Evolutionary conservation across 2,329 filamentous ascomycete species (phyloP).

Genomic region (Chalara sp.): DNA sequence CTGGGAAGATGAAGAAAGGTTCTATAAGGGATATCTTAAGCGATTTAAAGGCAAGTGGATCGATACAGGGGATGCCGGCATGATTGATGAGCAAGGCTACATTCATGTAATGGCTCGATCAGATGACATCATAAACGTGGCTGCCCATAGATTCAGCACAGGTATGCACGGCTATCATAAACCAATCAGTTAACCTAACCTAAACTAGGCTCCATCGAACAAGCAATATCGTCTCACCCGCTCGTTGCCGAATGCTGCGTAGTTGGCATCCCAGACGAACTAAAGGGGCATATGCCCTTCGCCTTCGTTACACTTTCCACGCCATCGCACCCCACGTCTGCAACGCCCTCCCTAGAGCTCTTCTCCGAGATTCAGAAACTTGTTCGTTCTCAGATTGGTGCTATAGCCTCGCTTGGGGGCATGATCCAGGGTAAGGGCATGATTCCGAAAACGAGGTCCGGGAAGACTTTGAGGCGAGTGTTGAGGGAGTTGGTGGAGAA

Average conservation of each 20-base stretch:
- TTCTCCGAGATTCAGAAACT: slow-evolving; percentile 60
- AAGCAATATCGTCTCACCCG: slow-evolving; percentile 78
- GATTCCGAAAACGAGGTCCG: slow-evolving; percentile 88
- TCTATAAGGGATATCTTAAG: slow-evolving; percentile 79
- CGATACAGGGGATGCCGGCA: slow-evolving; percentile 85
- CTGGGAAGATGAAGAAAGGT: slow-evolving; percentile 79
- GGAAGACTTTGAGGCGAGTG: slow-evolving; percentile 81
- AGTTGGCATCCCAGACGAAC: slow-evolving; percentile 72
- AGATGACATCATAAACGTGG: slow-evolving; percentile 95
- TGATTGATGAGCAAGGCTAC: slow-evolving; percentile 70
- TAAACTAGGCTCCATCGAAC: slow-evolving; percentile 70
- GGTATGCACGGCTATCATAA: slow-evolving; percentile 43
- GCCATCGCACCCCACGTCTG: slow-evolving; percentile 42
- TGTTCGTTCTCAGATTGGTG: slow-evolving; percentile 75
- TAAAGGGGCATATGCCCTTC: slow-evolving; percentile 90
- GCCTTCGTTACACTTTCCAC: slow-evolving; percentile 68
- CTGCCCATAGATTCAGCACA: slow-evolving; percentile 83
- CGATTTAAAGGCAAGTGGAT: slow-evolving; percentile 78
- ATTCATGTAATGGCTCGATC: slow-evolving; percentile 56
- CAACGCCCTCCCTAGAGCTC: slow-evolving; percentile 39
- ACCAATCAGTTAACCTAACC: slow-evolving; percentile 3
- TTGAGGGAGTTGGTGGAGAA: slow-evolving; percentile 81
- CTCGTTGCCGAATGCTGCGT: slow-evolving; percentile 78
- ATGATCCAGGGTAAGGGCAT: slow-evolving; percentile 79
- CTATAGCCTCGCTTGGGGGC: slow-evolving; percentile 79